Evolutionary conservation across 306 rosid species (phyloP).

Genomic region (Inga leiocalycina): DNA sequence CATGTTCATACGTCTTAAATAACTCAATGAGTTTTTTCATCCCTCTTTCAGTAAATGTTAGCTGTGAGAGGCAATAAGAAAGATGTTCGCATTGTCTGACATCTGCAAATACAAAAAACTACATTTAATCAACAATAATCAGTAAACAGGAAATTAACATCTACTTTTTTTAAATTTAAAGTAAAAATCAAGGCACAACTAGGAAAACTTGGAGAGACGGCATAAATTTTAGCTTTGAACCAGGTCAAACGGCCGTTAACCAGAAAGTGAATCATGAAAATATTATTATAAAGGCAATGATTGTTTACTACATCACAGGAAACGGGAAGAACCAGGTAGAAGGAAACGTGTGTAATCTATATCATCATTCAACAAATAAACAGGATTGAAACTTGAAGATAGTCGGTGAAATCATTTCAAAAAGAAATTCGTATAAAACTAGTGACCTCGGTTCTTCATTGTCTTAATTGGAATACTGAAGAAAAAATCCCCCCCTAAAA

Average conservation of each 20-base stretch:
- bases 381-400: background rate
- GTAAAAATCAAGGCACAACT: conserved; percentile 5
- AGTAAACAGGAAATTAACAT: conserved; percentile 1
- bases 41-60: conserved; percentile 91
- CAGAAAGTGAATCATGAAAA: background rate
- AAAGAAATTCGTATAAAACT: conserved; percentile 18
- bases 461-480: background rate
- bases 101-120: conserved; percentile 52
- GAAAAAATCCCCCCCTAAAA: conserved; percentile 6
- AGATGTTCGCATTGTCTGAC: conserved; percentile 79
- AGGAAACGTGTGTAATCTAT: background rate
- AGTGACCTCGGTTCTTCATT: conserved; percentile 5
- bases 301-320: background rate
- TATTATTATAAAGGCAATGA: background rate
- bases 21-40: conserved; percentile 83
- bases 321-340: background rate
- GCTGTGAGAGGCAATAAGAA: conserved; percentile 95
- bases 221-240: background rate
- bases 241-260: background rate
- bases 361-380: conserved; percentile 10
- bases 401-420: background rate
- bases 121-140: conserved; percentile 24
- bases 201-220: background rate
- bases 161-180: conserved; percentile 3
- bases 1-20: conserved; percentile 84